These are phyloP conservation scores for Paecilomyces sp. DNA, from an alignment of 2,329 filamentous ascomycete species.

Conservation along the genomic window DNA sequence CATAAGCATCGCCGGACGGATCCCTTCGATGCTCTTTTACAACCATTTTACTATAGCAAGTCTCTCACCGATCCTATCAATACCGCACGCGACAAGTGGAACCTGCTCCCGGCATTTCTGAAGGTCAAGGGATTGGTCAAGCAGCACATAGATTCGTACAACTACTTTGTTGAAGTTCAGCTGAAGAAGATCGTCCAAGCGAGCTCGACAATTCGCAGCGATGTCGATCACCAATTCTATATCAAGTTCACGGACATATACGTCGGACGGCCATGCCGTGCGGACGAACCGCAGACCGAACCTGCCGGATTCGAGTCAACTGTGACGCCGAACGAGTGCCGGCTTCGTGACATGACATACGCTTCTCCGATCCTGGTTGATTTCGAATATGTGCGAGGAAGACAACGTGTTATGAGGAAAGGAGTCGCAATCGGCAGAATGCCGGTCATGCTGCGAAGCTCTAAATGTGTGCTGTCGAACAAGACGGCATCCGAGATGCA, in stretches of 20 bases:
- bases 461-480: slow-evolving; percentile 78
- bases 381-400: slow-evolving; percentile 80
- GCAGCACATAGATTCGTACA: slow-evolving; percentile 97
- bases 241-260: slow-evolving; percentile 88
- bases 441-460: slow-evolving; percentile 95
- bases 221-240: slow-evolving; percentile 88
- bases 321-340: slow-evolving; percentile 91
- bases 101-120: slow-evolving; percentile 90
- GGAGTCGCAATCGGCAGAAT: slow-evolving; percentile 77
- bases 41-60: slow-evolving; percentile 65
- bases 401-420: slow-evolving; percentile 65
- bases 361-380: slow-evolving; percentile 90
- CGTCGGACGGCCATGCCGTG: slow-evolving; percentile 71
- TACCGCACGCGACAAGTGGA: slow-evolving; percentile 82
- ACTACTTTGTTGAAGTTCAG: slow-evolving; percentile 94
- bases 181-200: slow-evolving; percentile 94
- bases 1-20: slow-evolving; percentile 23
- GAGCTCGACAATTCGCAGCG: slow-evolving; percentile 80
- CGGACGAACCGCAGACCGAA: slow-evolving; percentile 64
- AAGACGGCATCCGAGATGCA: slow-evolving; percentile 87
- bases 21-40: slow-evolving; percentile 55
- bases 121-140: slow-evolving; percentile 97
- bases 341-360: slow-evolving; percentile 95
- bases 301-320: slow-evolving; percentile 42
- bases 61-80: slow-evolving; percentile 62